phyloP scores from a whole-genome alignment of 208 protist species.

The Wallacemonas collosoma region DNA sequence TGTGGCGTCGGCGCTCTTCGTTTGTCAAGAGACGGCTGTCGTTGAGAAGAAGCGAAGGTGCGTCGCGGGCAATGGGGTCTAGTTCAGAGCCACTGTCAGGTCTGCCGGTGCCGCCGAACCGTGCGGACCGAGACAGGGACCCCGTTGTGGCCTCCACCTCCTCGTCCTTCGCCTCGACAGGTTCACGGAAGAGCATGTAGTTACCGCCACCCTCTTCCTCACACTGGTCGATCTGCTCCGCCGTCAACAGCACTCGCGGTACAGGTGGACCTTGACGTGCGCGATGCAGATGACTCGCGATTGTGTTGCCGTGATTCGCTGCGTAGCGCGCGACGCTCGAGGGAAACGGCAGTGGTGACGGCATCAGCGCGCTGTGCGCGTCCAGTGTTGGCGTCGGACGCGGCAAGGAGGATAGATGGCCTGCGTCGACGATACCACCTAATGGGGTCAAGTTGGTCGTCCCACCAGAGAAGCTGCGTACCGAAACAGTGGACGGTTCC shows the following conservation, averaged over 20 bases:
- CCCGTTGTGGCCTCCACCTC: too few species aligned
- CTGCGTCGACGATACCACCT: not conserved
- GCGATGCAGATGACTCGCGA: not conserved
- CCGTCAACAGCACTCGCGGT: not conserved
- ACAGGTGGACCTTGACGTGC: not conserved
- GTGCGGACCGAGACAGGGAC: too few species aligned
- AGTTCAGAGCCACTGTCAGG: too few species aligned
- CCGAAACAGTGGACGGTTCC: constrained; percentile 4
- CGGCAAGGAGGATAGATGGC: not conserved
- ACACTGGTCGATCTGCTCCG: constrained; percentile 4
- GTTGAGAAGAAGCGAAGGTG: not conserved
- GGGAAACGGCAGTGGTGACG: not conserved
- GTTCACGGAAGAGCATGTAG: not conserved
- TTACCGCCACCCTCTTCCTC: constrained; percentile 7
- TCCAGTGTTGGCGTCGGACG: not conserved
- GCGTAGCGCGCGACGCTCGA: not conserved
- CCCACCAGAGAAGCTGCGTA: constrained; percentile 8
- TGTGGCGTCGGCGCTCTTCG: not conserved
- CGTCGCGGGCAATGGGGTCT: too few species aligned
- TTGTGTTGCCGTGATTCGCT: too few species aligned
- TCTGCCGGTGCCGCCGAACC: not conserved
- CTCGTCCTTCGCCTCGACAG: too few species aligned
- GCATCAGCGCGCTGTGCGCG: not conserved
- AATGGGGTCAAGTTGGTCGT: not conserved
- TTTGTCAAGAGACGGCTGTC: not conserved